Base-by-base conservation (phyloP, 805 yeast species). In the Cyberlindnera suaveolens region DNA sequence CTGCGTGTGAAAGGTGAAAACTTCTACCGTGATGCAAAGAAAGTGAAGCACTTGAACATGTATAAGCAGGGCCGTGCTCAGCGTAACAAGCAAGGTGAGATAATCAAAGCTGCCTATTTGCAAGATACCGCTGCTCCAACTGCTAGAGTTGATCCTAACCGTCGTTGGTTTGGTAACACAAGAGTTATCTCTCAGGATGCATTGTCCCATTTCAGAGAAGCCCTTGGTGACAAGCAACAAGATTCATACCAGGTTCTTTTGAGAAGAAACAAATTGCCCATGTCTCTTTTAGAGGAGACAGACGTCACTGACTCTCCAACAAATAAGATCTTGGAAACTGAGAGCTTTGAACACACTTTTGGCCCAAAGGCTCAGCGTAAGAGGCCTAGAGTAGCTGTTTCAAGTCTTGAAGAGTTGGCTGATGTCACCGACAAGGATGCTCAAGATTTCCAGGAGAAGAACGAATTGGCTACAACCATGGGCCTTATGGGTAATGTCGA, bases 101-200 rank as follows among this genome's bases (percentile, higher is more conserved):
- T 90, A 46, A 75, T 88, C 42, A 74, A 78, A 60, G 96, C 96
- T 36, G 97, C 98, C 16, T 81, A 79, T 26, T 74, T 91, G 45
- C 99, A 91, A 63, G 82, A 85, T 53, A 80, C 88, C 4, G 90
- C 88, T 49, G 73, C 85, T 26, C 98, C 98, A 13, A 78, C 72
- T 50, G 98, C 98, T 2, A 74, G 99, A 48, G 95, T 91, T 36
- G 96, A 87, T 61, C 98, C 99, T 6, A 91, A 91, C 64, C 78
- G 96, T 64, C 79, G 95, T 61, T 91, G 98, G 99, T 93, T 93
- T 61, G 96, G 96, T 39, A 93, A 89, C 66, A 88, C 99, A 13
- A 78, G 99, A 60, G 99, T 91, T 34, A 91, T 91, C 59, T 91
- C 97, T 5, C 99, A 91, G 64, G 96, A 93, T 71, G 96, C 98